phyloP scores from a whole-genome alignment of 208 protist genomes.

The Acanthamoeba sp. region DNA sequence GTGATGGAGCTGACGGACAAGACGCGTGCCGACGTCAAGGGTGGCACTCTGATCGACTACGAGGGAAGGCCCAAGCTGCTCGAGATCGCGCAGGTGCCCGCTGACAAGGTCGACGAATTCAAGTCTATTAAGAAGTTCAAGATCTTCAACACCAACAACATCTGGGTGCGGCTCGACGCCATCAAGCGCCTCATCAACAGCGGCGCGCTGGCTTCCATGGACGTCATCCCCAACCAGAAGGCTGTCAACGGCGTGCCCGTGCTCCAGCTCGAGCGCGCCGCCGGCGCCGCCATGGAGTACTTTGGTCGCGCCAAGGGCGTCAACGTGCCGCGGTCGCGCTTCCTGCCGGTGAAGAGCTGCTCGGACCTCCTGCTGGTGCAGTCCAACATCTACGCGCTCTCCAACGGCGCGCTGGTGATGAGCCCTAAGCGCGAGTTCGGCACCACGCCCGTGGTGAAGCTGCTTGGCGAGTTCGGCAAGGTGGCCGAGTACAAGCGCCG shows the following conservation, averaged over 20 bases:
- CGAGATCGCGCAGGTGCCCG: constrained; percentile 93
- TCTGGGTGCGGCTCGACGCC: constrained; percentile 90
- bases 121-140: constrained; percentile 97
- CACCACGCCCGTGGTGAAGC: constrained; percentile 86
- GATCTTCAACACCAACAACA: constrained; percentile 99
- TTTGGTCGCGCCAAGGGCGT: constrained; percentile 93
- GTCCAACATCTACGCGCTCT: constrained; percentile 95
- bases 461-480: constrained; percentile 88
- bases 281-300: constrained; percentile 97
- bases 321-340: constrained; percentile 96
- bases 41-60: constrained; percentile 92
- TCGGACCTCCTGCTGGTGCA: constrained; percentile 97
- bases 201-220: constrained; percentile 83
- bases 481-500: constrained; percentile 74
- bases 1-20: constrained; percentile 94
- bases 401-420: constrained; percentile 83
- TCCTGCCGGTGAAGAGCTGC: constrained; percentile 98
- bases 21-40: constrained; percentile 92
- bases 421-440: constrained; percentile 73
- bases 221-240: constrained; percentile 92
- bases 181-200: constrained; percentile 82
- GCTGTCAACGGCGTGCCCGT: constrained; percentile 82
- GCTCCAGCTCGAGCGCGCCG: constrained; percentile 92
- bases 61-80: constrained; percentile 88
- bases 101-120: constrained; percentile 92